A percentile compares a stretch with the other conserved stretches of the same genome.
phyloP scores from a whole-genome alignment of 306 rosid species.

The Cicer chorassanicum region DNA sequence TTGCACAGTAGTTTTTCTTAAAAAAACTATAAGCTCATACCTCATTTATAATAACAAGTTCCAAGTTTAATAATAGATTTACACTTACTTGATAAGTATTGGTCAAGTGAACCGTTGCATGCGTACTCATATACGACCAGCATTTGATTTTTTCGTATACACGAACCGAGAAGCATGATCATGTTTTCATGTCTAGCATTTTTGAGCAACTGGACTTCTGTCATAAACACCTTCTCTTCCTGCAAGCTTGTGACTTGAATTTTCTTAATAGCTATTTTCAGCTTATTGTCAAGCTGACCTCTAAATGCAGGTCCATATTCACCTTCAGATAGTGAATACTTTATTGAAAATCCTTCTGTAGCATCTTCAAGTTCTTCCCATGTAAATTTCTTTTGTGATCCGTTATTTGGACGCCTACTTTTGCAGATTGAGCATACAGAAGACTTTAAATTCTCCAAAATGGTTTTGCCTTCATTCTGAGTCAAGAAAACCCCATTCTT shows the following conservation, averaged over 20 bases:
- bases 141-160: constrained; percentile 57
- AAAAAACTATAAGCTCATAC: background rate
- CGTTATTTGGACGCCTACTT: constrained; percentile 52
- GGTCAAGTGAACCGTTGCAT: constrained; percentile 79
- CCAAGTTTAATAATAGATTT: background rate
- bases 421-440: constrained; percentile 59
- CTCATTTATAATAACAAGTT: constrained; percentile 23
- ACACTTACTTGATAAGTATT: constrained; percentile 67
- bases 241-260: constrained; percentile 60
- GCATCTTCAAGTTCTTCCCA: constrained; percentile 63
- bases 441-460: constrained; percentile 41
- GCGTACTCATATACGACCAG: constrained; percentile 69
- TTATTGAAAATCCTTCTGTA: constrained; percentile 65
- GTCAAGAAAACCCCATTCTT: background rate
- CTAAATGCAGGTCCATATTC: constrained; percentile 60
- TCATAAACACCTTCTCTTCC: constrained; percentile 59
- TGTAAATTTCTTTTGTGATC: constrained; percentile 59
- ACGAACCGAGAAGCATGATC: constrained; percentile 73
- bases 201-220: constrained; percentile 63
- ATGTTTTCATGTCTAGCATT: constrained; percentile 74
- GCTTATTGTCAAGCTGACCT: constrained; percentile 56
- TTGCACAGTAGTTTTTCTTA: too few species aligned
- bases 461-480: constrained; percentile 24
- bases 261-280: constrained; percentile 70
- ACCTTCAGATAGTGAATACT: constrained; percentile 63